A percentile compares a stretch with the other conserved stretches of the same genome.
phyloP scores from a whole-genome alignment of 305 asterid genomes.

The Fraxinus baroniana region DNA sequence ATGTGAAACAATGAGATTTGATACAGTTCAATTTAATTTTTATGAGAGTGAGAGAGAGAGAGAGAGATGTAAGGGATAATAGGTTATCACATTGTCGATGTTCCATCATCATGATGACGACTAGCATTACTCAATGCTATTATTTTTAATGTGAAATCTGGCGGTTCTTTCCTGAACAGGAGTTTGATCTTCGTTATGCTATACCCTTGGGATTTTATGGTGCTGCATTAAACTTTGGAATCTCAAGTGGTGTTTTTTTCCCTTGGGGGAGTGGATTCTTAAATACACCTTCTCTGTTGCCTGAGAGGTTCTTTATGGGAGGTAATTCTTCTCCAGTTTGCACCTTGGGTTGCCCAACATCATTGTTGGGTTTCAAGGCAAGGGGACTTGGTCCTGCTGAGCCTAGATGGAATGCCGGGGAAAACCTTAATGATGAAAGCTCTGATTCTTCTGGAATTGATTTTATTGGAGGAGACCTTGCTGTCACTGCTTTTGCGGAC shows the following conservation, averaged over 20 bases:
- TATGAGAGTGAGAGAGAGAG: too few species aligned
- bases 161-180: constrained; percentile 46
- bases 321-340: constrained; percentile 86
- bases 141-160: constrained; percentile 14
- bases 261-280: constrained; percentile 86
- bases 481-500: constrained; percentile 85
- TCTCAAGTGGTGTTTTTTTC: constrained; percentile 66
- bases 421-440: constrained; percentile 35
- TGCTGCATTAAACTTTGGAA: constrained; percentile 75
- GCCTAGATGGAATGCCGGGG: constrained; percentile 56
- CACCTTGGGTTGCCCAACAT: constrained; percentile 79
- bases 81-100: too few species aligned
- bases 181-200: constrained; percentile 80
- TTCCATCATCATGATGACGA: too few species aligned
- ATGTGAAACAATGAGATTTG: too few species aligned
- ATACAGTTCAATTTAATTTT: too few species aligned
- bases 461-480: constrained; percentile 90
- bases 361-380: constrained; percentile 79
- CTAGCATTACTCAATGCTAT: background rate
- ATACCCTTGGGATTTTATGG: constrained; percentile 78
- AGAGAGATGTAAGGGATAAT: too few species aligned
- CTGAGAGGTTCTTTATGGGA: constrained; percentile 89
- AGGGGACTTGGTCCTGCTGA: constrained; percentile 93
- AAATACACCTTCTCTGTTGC: constrained; percentile 55
- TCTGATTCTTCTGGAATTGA: constrained; percentile 54